Base-by-base conservation (phyloP, 2,329 filamentous ascomycete genomes). In the Beauveria australis region DNA sequence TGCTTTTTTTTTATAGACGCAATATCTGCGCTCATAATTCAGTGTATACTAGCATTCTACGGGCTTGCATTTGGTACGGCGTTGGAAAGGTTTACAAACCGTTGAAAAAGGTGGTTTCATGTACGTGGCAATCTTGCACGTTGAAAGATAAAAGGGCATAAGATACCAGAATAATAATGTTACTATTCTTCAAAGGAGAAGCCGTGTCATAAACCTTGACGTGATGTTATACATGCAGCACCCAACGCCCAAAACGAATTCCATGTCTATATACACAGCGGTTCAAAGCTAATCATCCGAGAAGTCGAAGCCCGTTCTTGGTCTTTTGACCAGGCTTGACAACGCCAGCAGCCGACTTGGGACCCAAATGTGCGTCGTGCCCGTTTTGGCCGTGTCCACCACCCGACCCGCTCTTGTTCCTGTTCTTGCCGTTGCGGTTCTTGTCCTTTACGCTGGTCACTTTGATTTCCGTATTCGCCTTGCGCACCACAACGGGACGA, bases 381-480 rank as follows among this genome's bases (percentile, higher is more conserved):
- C 75, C 71, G 46, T 58, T 47, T 10, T 58, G 46, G 24, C 46
- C 55, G 22, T 48, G 19, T 3, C 54, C 46, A 44, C 70, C 70
- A 40, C 69, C 70, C 5, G 71, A 69, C 61, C 67, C 67, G 14
- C 69, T 67, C 24, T 73, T 73, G 58, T 75, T 73, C 53, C 72
- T 66, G 53, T 71, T 71, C 60, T 74, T 74, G 28, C 73, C 73
- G 53, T 71, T 73, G 65, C 76, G 71, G 59, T 78, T 72, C 67
- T 84, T 83, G 48, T 89, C 87, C 69, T 84, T 86, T 66, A 84
- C 81, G n/a, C 81, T 81, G 14, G 86, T 81, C 5, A 91, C 85
- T 71, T 90, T 91, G 73, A 99, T 91, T 73, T 97, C 92, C 6
- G 93, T 96, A 66, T 88, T 96, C 66, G 90, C 91, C 73, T 94